These are phyloP conservation scores for Hymenoscyphus albidus DNA, from an alignment of 2,329 filamentous ascomycete species.

Conservation along the genomic window DNA sequence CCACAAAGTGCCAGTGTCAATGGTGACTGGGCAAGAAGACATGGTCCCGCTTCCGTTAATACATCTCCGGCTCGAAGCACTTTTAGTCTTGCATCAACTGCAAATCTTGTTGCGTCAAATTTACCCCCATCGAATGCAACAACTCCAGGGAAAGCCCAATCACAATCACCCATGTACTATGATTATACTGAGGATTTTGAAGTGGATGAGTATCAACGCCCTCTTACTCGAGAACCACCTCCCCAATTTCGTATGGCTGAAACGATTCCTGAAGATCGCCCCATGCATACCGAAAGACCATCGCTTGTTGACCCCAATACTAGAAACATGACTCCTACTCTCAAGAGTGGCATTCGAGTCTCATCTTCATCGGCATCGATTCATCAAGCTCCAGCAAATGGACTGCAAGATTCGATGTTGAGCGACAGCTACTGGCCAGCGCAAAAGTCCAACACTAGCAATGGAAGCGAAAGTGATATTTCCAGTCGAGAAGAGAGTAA, in stretches of 20 bases:
- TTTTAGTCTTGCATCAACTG: conserved; percentile 32
- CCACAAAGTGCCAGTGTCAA: conserved; percentile 17
- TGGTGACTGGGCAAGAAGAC: conserved; percentile 26
- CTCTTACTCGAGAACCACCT: conserved; percentile 23
- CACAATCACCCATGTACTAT: conserved; percentile 34
- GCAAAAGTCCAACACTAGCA: conserved; percentile 1
- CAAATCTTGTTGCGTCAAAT: conserved; percentile 23
- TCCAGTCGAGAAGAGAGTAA: not conserved
- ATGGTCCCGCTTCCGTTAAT: conserved; percentile 24
- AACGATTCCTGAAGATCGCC: conserved; percentile 31
- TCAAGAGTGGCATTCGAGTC: conserved; percentile 13
- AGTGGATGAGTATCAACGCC: conserved; percentile 22
- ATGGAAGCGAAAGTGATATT: not conserved
- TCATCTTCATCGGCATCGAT: conserved; percentile 20
- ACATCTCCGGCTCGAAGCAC: conserved; percentile 33
- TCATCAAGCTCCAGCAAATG: conserved; percentile 6
- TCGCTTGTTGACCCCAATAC: conserved; percentile 8
- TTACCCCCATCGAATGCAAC: conserved; percentile 26
- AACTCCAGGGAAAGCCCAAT: conserved; percentile 28
- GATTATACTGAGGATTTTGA: conserved; percentile 37
- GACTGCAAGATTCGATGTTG: not conserved
- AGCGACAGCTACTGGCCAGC: conserved; percentile 3
- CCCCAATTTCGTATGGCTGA: conserved; percentile 31
- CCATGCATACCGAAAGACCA: conserved; percentile 22
- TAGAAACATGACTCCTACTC: conserved; percentile 9